A percentile compares a stretch with the other conserved stretches of the same genome.
Evolutionary conservation across 2,329 filamentous ascomycete genomes (phyloP).

Genomic region (Aspergillus sp.): DNA sequence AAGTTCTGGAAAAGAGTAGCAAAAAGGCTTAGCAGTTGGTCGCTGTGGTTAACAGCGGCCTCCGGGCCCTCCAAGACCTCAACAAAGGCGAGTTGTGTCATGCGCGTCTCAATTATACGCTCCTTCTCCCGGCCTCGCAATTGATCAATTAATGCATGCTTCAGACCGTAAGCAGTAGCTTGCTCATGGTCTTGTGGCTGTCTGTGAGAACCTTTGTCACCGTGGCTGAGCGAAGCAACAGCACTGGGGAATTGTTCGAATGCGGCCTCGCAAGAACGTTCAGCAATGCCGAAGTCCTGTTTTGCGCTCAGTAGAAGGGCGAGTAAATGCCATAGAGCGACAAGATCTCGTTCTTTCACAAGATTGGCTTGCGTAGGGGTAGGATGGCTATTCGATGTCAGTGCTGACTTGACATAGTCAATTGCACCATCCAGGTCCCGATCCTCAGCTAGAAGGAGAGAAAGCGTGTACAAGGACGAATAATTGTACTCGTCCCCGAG

Average conservation of each 20-base stretch:
- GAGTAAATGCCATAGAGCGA: conserved; percentile 88
- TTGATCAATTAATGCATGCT: conserved; percentile 62
- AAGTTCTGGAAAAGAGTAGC: conserved; percentile 70
- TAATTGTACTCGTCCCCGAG: conserved; percentile 64
- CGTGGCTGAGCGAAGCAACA: conserved; percentile 62
- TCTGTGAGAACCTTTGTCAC: conserved; percentile 39
- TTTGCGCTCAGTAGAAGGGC: conserved; percentile 79
- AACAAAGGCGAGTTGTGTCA: conserved; percentile 82
- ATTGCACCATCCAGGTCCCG: conserved; percentile 76
- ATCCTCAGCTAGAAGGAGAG: conserved; percentile 81
- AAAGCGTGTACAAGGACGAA: conserved; percentile 74
- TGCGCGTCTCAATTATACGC: conserved; percentile 85
- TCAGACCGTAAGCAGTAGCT: conserved; percentile 9
- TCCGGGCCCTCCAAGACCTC: conserved; percentile 80
- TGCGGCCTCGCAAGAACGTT: conserved; percentile 79
- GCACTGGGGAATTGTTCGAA: conserved; percentile 83
- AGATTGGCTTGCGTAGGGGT: conserved; percentile 23
- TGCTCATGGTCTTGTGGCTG: conserved; percentile 19
- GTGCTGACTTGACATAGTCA: conserved; percentile 71
- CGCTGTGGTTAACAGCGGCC: conserved; percentile 80
- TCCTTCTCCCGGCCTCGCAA: conserved; percentile 84
- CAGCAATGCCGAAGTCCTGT: conserved; percentile 77
- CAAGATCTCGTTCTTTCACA: conserved; percentile 45
- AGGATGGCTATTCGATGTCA: conserved; percentile 50
- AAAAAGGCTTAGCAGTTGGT: conserved; percentile 79